phyloP scores from a whole-genome alignment of 345 rosid genomes.

The Sonneratia alba region DNA sequence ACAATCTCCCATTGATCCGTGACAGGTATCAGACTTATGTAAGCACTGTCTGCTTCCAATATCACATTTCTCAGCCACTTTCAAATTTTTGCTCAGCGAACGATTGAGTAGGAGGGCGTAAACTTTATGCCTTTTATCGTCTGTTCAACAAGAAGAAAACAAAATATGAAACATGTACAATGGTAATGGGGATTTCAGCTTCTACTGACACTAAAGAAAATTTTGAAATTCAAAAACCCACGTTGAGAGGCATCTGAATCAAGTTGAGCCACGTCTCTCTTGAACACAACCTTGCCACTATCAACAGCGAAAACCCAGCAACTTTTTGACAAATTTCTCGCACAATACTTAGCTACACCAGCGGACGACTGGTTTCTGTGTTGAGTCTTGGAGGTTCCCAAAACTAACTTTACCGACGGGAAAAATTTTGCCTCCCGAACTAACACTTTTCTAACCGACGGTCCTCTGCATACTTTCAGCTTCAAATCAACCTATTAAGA shows the following conservation, averaged over 20 bases:
- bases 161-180: not conserved
- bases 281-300: slow-evolving; percentile 63
- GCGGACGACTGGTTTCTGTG: slow-evolving; percentile 49
- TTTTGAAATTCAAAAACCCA: not conserved
- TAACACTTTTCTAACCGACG: slow-evolving; percentile 48
- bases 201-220: not conserved
- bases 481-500: slow-evolving; percentile 73
- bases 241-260: slow-evolving; percentile 16
- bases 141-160: slow-evolving; percentile 1
- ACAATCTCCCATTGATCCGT: not conserved
- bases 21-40: not conserved
- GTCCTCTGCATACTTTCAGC: slow-evolving; percentile 74
- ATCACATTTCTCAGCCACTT: slow-evolving; percentile 9
- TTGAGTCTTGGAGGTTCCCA: slow-evolving; percentile 51
- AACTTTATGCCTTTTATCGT: slow-evolving; percentile 3
- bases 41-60: slow-evolving; percentile 6
- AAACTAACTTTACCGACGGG: slow-evolving; percentile 48
- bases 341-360: slow-evolving; percentile 73
- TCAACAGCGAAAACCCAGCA: slow-evolving; percentile 59
- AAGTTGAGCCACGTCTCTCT: slow-evolving; percentile 26
- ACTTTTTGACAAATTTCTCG: slow-evolving; percentile 50
- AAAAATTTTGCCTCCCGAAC: slow-evolving; percentile 63
- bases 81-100: not conserved
- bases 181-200: not conserved
- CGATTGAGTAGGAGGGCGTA: not conserved